phyloP scores from a whole-genome alignment of 192 early-diverging fungal genomes.

The Podila horticola region DNA sequence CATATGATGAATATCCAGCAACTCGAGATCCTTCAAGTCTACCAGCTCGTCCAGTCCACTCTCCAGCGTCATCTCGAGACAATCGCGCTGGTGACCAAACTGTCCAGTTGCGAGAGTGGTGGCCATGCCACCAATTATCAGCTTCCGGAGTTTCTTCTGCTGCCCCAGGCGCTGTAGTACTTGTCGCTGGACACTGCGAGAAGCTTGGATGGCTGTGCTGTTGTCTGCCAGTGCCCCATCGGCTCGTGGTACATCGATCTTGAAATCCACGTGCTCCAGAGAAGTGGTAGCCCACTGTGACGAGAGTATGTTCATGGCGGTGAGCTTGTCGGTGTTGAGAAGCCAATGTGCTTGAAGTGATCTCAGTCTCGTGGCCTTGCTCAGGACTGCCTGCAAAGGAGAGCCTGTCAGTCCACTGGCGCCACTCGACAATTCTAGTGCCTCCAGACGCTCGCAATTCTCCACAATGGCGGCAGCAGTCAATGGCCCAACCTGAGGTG shows the following conservation, averaged over 20 bases:
- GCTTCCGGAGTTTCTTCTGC: not conserved
- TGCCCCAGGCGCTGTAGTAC: constrained; percentile 6
- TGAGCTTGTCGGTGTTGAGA: not conserved
- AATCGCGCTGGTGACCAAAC: not conserved
- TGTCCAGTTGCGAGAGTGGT: not conserved
- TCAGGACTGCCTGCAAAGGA: not conserved
- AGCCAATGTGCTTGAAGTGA: constrained; percentile 10
- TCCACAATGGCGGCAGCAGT: not conserved
- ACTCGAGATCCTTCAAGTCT: not conserved
- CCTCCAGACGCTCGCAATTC: not conserved
- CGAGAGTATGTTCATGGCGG: not conserved
- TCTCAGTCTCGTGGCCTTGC: not conserved
- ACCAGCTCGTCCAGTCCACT: constrained; percentile 2
- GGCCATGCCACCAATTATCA: not conserved
- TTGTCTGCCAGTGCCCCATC: not conserved
- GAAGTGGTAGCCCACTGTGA: constrained; percentile 10
- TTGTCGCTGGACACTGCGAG: constrained; percentile 3
- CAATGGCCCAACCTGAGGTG: not conserved
- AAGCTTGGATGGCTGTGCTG: not conserved
- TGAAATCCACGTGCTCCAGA: constrained; percentile 7
- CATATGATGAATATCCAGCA: constrained; percentile 8
- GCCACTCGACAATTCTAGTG: not conserved
- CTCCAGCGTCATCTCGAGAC: constrained; percentile 6
- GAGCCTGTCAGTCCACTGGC: not conserved
- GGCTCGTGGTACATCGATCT: constrained; percentile 5